Percentiles rank a stretch among this genome's conserved stretches.
phyloP scores from a whole-genome alignment of 805 yeast species.

The Candida maesae region DNA sequence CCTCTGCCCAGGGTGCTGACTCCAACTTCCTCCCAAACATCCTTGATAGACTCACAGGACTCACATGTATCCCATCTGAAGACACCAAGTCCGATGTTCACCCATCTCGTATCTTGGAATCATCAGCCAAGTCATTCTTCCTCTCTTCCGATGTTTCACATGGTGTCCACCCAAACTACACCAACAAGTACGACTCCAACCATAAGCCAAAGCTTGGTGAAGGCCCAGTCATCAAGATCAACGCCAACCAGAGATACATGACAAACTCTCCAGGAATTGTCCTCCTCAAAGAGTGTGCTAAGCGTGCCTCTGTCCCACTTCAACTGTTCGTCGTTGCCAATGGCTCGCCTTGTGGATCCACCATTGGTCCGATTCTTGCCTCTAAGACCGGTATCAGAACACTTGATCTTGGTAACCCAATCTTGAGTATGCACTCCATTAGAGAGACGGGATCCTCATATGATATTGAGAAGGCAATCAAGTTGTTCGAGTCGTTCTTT shows the following conservation, averaged over 20 bases:
- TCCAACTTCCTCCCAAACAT: constrained; percentile 85
- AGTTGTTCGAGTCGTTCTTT: constrained; percentile 62
- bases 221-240: constrained; percentile 91
- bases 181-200: constrained; percentile 64
- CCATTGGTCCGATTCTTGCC: constrained; percentile 92
- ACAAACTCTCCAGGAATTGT: constrained; percentile 91
- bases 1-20: constrained; percentile 95
- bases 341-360: constrained; percentile 92
- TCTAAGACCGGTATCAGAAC: constrained; percentile 85
- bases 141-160: constrained; percentile 96
- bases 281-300: constrained; percentile 68
- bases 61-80: constrained; percentile 30
- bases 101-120: constrained; percentile 43
- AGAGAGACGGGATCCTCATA: constrained; percentile 85
- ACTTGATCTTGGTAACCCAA: constrained; percentile 87
- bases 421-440: constrained; percentile 88
- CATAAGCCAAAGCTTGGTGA: constrained; percentile 79
- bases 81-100: constrained; percentile 29
- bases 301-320: constrained; percentile 66
- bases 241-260: constrained; percentile 93
- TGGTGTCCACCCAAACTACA: constrained; percentile 93
- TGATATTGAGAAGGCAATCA: constrained; percentile 63
- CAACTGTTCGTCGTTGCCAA: constrained; percentile 92
- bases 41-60: constrained; percentile 58
- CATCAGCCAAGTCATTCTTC: constrained; percentile 76